Evolutionary conservation across 176 grass and related monocot genomes (phyloP).

Genomic region (Oryza punctata): DNA sequence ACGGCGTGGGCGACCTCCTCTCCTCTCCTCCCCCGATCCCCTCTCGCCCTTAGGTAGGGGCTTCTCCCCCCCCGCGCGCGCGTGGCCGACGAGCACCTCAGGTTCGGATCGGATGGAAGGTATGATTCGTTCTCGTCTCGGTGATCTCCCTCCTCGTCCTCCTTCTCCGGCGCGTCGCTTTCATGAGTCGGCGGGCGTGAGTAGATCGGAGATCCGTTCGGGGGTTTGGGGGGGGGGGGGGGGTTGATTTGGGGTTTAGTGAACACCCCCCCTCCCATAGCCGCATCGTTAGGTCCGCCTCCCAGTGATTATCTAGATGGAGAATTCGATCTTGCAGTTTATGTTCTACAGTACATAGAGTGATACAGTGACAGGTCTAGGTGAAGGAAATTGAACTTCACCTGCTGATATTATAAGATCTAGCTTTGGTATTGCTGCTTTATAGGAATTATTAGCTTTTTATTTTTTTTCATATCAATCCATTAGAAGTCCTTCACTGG

Average conservation of each 20-base stretch:
- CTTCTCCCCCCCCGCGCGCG: too few species aligned
- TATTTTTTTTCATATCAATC: background rate
- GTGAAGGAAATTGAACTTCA: background rate
- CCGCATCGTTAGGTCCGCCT: background rate
- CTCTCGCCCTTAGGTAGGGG: too few species aligned
- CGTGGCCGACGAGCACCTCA: background rate
- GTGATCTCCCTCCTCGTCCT: background rate
- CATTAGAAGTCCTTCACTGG: background rate
- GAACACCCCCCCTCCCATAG: background rate
- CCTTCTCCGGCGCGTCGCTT: background rate
- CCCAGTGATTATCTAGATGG: background rate
- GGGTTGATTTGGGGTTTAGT: background rate
- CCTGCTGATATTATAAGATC: background rate
- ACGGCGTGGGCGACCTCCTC: too few species aligned
- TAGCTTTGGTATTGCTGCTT: slow-evolving; percentile 1
- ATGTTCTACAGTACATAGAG: background rate
- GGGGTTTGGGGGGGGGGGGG: too few species aligned
- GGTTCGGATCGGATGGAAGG: background rate
- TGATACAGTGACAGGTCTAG: background rate
- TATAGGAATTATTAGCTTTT: background rate
- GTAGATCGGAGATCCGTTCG: background rate
- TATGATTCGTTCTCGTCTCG: background rate
- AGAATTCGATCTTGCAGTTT: background rate
- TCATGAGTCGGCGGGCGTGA: background rate
- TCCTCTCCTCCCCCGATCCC: background rate